Evolutionary conservation across 1,284 basidiomycete species (phyloP).

Genomic region (Puccinia triticina): DNA sequence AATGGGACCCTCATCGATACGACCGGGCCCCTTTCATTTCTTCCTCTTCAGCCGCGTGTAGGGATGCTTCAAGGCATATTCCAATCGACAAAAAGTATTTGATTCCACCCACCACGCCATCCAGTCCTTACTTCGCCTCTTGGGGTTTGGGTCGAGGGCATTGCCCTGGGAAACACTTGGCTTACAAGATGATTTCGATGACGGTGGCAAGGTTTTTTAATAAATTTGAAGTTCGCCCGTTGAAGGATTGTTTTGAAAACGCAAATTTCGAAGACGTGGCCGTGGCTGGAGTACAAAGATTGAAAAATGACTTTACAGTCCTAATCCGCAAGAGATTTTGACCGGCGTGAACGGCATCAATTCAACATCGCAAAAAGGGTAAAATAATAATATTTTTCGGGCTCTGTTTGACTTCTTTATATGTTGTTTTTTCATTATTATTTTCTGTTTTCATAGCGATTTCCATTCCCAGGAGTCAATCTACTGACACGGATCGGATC

Average conservation of each 20-base stretch:
- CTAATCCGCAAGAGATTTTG: slow-evolving; percentile 25
- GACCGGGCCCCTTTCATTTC: slow-evolving; percentile 20
- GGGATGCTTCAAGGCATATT: slow-evolving; percentile 19
- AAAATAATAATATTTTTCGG: background rate
- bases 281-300: slow-evolving; percentile 39
- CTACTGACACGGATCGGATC: background rate
- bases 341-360: background rate
- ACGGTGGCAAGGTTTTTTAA: slow-evolving; percentile 41
- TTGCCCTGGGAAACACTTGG: slow-evolving; percentile 48
- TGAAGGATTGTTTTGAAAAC: background rate
- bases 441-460: background rate
- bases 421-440: background rate
- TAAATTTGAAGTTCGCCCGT: slow-evolving; percentile 36
- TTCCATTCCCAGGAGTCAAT: background rate
- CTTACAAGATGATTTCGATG: slow-evolving; percentile 49
- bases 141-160: slow-evolving; percentile 47
- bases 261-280: slow-evolving; percentile 45
- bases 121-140: slow-evolving; percentile 35
- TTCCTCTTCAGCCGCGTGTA: background rate
- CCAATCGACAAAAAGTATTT: slow-evolving; percentile 28
- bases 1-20: slow-evolving; percentile 49
- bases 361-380: background rate
- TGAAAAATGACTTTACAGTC: slow-evolving; percentile 26
- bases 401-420: background rate
- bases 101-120: slow-evolving; percentile 23